A percentile compares a stretch with the other conserved stretches of the same genome.
Conservation (phyloP, 2,329 filamentous ascomycete species). For the Acephala macrosclerotiorum region DNA sequence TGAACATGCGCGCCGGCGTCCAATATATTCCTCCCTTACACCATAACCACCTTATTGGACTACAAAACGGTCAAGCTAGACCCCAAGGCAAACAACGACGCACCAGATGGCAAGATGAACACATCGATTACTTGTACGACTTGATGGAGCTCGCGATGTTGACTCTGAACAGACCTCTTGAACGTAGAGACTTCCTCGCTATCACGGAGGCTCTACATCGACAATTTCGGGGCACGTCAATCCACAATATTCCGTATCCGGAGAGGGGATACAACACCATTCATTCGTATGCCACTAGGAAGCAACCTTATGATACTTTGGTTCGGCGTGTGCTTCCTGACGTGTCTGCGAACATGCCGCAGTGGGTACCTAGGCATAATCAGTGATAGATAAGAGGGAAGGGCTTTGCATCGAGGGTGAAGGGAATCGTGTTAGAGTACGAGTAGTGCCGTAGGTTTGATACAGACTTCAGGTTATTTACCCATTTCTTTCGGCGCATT, state of each 20-base stretch:
- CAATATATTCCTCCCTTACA: background rate
- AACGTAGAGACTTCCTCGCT: background rate
- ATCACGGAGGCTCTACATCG: conserved; percentile 9
- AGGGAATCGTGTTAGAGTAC: too few species aligned
- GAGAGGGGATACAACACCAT: background rate
- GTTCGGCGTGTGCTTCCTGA: background rate
- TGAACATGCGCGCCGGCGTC: background rate
- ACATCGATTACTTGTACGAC: background rate
- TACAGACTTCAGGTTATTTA: too few species aligned
- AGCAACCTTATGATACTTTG: background rate
- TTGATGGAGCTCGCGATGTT: background rate
- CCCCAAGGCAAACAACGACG: background rate
- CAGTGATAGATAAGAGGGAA: too few species aligned
- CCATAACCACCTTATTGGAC: background rate
- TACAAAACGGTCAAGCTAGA: too few species aligned
- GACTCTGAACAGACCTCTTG: background rate
- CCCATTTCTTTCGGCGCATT: too few species aligned
- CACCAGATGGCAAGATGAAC: background rate
- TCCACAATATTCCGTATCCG: background rate
- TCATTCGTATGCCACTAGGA: background rate
- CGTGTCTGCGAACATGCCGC: too few species aligned
- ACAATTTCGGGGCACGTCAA: background rate
- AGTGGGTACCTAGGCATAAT: too few species aligned
- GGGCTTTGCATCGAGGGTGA: too few species aligned
- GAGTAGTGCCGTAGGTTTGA: too few species aligned